phyloP scores from a whole-genome alignment of 345 rosid genomes.

The Arabidopsis suecica region DNA sequence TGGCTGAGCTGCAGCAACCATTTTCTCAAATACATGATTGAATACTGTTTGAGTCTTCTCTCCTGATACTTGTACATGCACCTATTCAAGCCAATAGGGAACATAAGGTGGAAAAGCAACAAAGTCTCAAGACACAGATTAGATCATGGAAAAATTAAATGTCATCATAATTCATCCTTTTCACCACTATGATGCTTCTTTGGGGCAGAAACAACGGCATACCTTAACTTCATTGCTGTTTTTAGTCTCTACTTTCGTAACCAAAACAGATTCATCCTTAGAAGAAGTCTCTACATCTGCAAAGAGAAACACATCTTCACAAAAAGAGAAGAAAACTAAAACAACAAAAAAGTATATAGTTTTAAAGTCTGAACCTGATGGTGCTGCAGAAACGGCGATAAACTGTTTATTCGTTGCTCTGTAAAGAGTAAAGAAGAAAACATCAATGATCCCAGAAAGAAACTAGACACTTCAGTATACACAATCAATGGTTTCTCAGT shows the following conservation, averaged over 20 bases:
- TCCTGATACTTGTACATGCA: constrained; percentile 69
- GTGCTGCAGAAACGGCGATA: constrained; percentile 47
- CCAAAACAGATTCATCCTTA: constrained; percentile 55
- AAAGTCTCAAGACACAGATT: constrained; percentile 1
- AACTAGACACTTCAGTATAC: not conserved
- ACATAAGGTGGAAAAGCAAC: constrained; percentile 11
- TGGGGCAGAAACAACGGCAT: not conserved
- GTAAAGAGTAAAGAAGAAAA: constrained; percentile 29
- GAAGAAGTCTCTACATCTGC: constrained; percentile 57
- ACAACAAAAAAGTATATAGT: not conserved
- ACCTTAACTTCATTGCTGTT: constrained; percentile 43
- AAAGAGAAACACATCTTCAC: constrained; percentile 5
- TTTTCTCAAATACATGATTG: constrained; percentile 70
- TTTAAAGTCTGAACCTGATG: constrained; percentile 53
- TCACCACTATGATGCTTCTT: not conserved
- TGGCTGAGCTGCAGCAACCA: constrained; percentile 98
- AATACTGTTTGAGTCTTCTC: constrained; percentile 68
- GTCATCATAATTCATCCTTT: not conserved
- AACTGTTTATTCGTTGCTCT: constrained; percentile 48
- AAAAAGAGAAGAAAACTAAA: not conserved
- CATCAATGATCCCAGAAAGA: not conserved
- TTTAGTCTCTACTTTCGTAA: constrained; percentile 36
- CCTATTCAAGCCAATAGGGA: constrained; percentile 48
- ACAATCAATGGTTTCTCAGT: not conserved
- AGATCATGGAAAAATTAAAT: not conserved